Base-by-base conservation (phyloP, 176 grass and related monocot genomes). In the Cymbopogon citratus region DNA sequence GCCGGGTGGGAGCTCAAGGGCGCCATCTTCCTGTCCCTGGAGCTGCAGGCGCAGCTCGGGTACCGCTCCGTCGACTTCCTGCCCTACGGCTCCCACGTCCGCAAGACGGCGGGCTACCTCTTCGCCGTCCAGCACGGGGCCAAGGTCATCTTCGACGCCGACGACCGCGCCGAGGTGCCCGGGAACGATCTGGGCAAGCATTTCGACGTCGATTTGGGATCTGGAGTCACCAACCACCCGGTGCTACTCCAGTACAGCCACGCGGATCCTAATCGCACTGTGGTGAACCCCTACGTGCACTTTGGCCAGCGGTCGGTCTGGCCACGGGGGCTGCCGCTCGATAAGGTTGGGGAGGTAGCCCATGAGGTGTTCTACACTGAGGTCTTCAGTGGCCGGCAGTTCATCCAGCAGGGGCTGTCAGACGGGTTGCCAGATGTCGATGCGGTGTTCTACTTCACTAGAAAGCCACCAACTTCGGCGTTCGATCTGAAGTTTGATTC, bases 61-160 rank as follows among this genome's bases (percentile, higher is more conserved):
- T 99, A 95, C 81, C 93, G 93, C 64, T 91, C 91, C 31, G 85
- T 99, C 9, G 97, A 99, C 87, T 99, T 88, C 93, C 76, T 99
- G 23, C 96, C 97, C 7, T 99, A 99, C 64, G 71, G 79, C 11
- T 99, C 97, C 15, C 85, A 95, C 57, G 97, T 95, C 29, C 97
- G 97, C 77, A 99, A 96, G 85, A 91, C 91, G 18, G 83, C 90
- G 9, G 97, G 97, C 2, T 96, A 99, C 83, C 91, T 99, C 71
- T 99, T 95, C 74, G 93, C 97, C 40, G 85, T 99, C 79, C 97
- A 99, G 80, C 97, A 93, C 73, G 93, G 97, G 76, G 97, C 93
- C 48, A 95, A 93, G 85, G 77, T 96, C 3, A 93, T 99, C 79
- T 99, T 93, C 36, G 97, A 99, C 69, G 97, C 89, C 21, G 97